Conservation (phyloP, 176 grass and related monocot species). For the Cenchrus purpureus region DNA sequence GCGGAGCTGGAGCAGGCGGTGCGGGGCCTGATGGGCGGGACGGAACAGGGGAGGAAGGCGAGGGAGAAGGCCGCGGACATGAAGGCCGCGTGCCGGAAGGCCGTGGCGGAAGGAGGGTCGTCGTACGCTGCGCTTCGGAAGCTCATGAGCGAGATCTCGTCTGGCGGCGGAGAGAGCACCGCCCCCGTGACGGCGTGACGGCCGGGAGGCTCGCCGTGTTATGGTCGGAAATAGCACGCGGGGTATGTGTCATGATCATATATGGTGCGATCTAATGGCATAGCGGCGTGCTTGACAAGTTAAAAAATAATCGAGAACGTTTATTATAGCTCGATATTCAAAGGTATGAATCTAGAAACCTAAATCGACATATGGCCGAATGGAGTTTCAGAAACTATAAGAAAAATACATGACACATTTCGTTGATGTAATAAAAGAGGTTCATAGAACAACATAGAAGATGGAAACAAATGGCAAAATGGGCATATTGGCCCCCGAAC, state of each 20-base stretch:
- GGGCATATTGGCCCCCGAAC: no score
- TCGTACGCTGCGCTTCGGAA: slow-evolving; percentile 20
- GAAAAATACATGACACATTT: no score
- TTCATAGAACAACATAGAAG: no score
- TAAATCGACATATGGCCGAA: no score
- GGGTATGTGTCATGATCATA: background rate
- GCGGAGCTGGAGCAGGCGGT: slow-evolving; percentile 41
- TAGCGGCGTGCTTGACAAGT: background rate
- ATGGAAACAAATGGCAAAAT: no score
- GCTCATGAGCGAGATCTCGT: slow-evolving; percentile 1
- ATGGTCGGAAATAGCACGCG: background rate
- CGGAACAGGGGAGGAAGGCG: slow-evolving; percentile 29
- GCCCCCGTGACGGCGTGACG: background rate
- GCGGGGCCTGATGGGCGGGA: slow-evolving; percentile 39
- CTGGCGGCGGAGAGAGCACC: background rate
- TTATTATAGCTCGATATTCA: background rate
- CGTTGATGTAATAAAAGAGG: no score
- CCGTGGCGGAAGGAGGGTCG: slow-evolving; percentile 34
- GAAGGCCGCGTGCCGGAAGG: slow-evolving; percentile 36
- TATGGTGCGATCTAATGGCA: background rate
- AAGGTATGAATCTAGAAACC: no score
- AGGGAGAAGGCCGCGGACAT: slow-evolving; percentile 35
- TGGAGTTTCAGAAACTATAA: no score
- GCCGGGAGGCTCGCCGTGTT: background rate
- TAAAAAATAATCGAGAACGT: background rate